Conservation (phyloP, 352 stramenopile species). For the Globisporangium megalacanthum region DNA sequence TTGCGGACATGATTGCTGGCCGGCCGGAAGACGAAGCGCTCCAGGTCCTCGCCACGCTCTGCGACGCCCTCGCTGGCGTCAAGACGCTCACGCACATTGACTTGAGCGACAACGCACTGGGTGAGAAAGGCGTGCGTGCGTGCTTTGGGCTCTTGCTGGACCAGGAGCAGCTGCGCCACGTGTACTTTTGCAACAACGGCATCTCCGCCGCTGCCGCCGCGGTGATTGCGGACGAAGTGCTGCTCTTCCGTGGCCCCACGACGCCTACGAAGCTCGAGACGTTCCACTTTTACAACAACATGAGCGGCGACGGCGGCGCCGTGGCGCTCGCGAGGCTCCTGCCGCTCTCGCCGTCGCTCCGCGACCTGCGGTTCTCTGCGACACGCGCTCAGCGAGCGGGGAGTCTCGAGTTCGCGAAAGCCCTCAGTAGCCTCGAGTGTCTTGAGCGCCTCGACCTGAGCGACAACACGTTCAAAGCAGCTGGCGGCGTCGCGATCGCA, state of each 20-base stretch:
- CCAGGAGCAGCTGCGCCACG: conserved; percentile 71
- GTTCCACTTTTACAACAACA: conserved; percentile 98
- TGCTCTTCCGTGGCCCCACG: conserved; percentile 68
- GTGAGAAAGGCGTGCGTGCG: conserved; percentile 90
- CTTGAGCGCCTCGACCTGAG: conserved; percentile 90
- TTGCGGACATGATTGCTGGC: conserved; percentile 85
- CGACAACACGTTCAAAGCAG: conserved; percentile 92
- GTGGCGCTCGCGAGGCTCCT: conserved; percentile 85
- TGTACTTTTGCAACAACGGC: conserved; percentile 95
- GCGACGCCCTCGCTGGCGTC: conserved; percentile 56
- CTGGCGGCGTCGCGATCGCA: conserved; percentile 83
- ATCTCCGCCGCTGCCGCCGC: conserved; percentile 87
- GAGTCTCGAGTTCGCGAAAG: conserved; percentile 83
- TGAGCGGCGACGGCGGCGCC: conserved; percentile 92
- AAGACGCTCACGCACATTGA: conserved; percentile 81
- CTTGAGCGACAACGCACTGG: conserved; percentile 94
- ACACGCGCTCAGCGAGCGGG: conserved; percentile 86
- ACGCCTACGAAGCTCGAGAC: conserved; percentile 81
- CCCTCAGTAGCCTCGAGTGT: conserved; percentile 54
- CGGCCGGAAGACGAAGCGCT: conserved; percentile 78
- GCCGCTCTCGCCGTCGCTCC: conserved; percentile 74
- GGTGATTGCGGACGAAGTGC: conserved; percentile 84
- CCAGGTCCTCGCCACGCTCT: conserved; percentile 76
- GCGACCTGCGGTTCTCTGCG: conserved; percentile 92
- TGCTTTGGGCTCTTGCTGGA: conserved; percentile 83